These are phyloP conservation scores for Populus alba DNA, from an alignment of 345 rosid genomes.

Conservation along the genomic window DNA sequence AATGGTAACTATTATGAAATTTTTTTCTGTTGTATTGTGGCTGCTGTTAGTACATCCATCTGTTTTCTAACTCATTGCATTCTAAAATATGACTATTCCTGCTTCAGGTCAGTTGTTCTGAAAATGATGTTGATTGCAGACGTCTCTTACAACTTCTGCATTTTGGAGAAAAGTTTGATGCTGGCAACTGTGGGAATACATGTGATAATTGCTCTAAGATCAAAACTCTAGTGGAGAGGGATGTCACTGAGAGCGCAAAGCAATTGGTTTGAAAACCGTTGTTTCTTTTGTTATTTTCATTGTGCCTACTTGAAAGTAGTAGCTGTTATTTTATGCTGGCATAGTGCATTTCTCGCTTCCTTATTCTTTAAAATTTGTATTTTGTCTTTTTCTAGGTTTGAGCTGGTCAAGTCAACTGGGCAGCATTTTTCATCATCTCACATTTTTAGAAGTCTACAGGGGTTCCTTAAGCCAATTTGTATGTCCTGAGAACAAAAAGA, in stretches of 20 bases:
- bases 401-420: constrained; percentile 71
- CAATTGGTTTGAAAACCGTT: constrained; percentile 62
- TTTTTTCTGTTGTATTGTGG: constrained; percentile 8
- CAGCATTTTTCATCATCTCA: constrained; percentile 86
- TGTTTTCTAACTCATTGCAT: not conserved
- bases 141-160: constrained; percentile 84
- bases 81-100: constrained; percentile 19
- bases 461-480: constrained; percentile 88
- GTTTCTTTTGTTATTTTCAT: not conserved
- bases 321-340: not conserved
- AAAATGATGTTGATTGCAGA: constrained; percentile 94
- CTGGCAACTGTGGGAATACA: constrained; percentile 67
- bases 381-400: constrained; percentile 57
- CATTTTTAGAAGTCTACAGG: constrained; percentile 89
- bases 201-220: constrained; percentile 84
- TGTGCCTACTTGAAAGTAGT: not conserved
- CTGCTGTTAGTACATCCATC: not conserved
- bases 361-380: constrained; percentile 3
- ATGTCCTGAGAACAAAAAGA: constrained; percentile 22
- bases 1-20: constrained; percentile 52
- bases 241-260: constrained; percentile 75
- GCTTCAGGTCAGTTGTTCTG: constrained; percentile 87
- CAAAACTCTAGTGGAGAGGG: constrained; percentile 67
- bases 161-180: constrained; percentile 88
- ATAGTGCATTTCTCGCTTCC: not conserved